Conservation (phyloP, 2,329 filamentous ascomycete species). For the Fusarium anthophilum region DNA sequence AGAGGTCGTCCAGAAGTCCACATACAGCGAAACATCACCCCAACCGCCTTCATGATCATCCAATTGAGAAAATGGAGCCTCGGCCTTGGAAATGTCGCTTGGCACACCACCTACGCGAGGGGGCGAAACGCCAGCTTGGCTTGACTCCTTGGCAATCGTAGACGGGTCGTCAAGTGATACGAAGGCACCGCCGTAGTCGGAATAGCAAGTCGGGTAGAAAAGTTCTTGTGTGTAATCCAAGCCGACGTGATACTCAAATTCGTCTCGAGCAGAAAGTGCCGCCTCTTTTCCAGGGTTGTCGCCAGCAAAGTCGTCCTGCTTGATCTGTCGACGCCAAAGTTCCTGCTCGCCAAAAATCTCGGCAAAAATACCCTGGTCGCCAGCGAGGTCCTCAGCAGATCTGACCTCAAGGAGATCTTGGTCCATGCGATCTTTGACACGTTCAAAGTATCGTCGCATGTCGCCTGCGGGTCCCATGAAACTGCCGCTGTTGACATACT, state of each 20-base stretch:
- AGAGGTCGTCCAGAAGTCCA: slow-evolving; percentile 38
- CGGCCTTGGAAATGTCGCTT: slow-evolving; percentile 29
- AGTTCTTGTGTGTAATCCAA: slow-evolving; percentile 45
- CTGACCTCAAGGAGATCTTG: slow-evolving; percentile 25
- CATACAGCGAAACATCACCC: slow-evolving; percentile 36
- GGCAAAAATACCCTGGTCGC: slow-evolving; percentile 47
- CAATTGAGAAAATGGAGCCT: slow-evolving; percentile 26
- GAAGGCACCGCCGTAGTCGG: slow-evolving; percentile 41
- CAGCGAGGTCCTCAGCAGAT: slow-evolving; percentile 28
- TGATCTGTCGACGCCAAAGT: slow-evolving; percentile 32
- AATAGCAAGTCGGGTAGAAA: slow-evolving; percentile 44
- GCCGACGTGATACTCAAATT: slow-evolving; percentile 43
- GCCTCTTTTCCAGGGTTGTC: slow-evolving; percentile 28
- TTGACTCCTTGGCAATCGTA: slow-evolving; percentile 28
- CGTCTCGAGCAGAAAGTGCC: slow-evolving; percentile 11
- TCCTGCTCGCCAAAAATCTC: slow-evolving; percentile 45
- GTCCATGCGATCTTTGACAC: slow-evolving; percentile 41
- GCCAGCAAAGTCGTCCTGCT: slow-evolving; percentile 9
- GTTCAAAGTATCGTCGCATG: slow-evolving; percentile 40
- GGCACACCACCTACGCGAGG: slow-evolving; percentile 37
- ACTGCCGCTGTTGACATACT: slow-evolving; percentile 45
- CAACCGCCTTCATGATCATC: slow-evolving; percentile 6
- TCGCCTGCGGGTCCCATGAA: slow-evolving; percentile 44
- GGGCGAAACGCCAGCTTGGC: slow-evolving; percentile 33
- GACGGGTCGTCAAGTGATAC: slow-evolving; percentile 27